phyloP scores from a whole-genome alignment of 164 flowering plant species.

The Tinospora cordifolia region DNA sequence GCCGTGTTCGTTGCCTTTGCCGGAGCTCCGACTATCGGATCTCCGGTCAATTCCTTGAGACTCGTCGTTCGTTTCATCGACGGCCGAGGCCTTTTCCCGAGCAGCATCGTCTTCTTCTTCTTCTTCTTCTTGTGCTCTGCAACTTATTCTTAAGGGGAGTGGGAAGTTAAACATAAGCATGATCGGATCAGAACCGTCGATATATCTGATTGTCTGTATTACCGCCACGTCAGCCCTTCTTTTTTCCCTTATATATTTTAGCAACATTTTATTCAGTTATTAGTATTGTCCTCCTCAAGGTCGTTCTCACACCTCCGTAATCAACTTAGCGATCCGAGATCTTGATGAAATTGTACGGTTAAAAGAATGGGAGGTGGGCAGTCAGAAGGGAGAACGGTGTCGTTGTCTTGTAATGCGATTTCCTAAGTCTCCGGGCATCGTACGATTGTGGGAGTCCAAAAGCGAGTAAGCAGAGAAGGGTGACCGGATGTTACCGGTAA shows the following conservation, averaged over 20 bases:
- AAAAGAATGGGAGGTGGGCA: too few species aligned
- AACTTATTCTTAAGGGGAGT: not conserved
- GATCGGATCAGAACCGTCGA: slow-evolving; percentile 2
- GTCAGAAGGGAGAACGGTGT: too few species aligned
- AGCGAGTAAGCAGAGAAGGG: not conserved
- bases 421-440: not conserved
- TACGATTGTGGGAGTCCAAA: not conserved
- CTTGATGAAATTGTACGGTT: too few species aligned
- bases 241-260: not conserved
- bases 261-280: not conserved
- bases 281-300: not conserved
- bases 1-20: too few species aligned
- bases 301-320: not conserved
- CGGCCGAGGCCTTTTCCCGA: slow-evolving; percentile 55
- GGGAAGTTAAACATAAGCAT: not conserved
- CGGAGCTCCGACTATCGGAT: slow-evolving; percentile 17
- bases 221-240: slow-evolving; percentile 10
- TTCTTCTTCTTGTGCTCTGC: not conserved
- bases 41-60: slow-evolving; percentile 44
- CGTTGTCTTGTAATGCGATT: not conserved
- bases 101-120: slow-evolving; percentile 27
- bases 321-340: not conserved
- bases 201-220: not conserved
- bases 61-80: slow-evolving; percentile 61
- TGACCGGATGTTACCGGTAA: not conserved